Evolutionary conservation across 192 early-diverging fungal species (phyloP).

Genomic region (Coemansia sp.): DNA sequence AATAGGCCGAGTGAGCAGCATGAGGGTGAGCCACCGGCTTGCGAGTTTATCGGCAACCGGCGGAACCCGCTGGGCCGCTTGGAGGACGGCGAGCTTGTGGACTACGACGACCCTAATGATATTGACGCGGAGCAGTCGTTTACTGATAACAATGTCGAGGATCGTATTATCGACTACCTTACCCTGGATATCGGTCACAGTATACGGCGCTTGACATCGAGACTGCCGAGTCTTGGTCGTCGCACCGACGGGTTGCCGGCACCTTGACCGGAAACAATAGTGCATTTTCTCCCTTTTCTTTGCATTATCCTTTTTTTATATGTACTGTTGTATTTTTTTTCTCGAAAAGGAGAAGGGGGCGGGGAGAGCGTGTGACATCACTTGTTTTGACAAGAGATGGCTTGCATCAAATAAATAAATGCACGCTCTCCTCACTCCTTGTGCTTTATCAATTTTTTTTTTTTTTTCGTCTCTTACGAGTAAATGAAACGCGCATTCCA

Average conservation of each 20-base stretch:
- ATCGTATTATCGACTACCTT: conserved; percentile 47
- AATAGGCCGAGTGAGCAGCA: neutral
- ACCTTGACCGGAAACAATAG: no score
- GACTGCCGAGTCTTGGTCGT: conserved; percentile 16
- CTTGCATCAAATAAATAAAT: no score
- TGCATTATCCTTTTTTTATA: neutral
- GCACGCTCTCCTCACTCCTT: no score
- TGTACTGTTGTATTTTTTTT: neutral
- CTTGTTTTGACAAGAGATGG: no score
- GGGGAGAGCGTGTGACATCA: no score
- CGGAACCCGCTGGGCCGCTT: conserved; percentile 44
- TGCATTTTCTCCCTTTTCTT: no score
- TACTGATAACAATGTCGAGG: conserved; percentile 48
- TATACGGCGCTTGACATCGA: conserved; percentile 29
- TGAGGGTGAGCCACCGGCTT: conserved; percentile 11
- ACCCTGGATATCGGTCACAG: conserved; percentile 26
- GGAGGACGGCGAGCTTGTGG: conserved; percentile 51
- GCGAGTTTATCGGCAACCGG: conserved; percentile 49
- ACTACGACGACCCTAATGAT: conserved; percentile 51
- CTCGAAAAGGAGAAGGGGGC: no score
- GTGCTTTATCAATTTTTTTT: no score
- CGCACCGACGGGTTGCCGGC: neutral
- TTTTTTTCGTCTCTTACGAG: neutral
- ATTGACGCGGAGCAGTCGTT: conserved; percentile 40
- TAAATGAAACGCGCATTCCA: conserved; percentile 31